Evolutionary conservation across 768 basidiomycete genomes (phyloP).

Genomic region (Suillus spraguei): DNA sequence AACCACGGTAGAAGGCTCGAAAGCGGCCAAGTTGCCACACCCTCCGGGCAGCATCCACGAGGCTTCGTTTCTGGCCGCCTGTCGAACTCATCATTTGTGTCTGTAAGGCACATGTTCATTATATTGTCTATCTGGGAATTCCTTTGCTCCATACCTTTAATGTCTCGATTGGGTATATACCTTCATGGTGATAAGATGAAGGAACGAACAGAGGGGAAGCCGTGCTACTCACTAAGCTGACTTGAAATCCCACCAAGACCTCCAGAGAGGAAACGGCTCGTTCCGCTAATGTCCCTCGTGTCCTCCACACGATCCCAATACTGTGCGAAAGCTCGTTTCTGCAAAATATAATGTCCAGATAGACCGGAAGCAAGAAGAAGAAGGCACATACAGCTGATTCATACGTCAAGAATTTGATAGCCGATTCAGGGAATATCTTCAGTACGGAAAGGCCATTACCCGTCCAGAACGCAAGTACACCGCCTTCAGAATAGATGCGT

Average conservation of each 20-base stretch:
- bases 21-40: slow-evolving; percentile 82
- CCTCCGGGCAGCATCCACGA: slow-evolving; percentile 64
- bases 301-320: slow-evolving; percentile 93
- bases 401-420: slow-evolving; percentile 97
- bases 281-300: slow-evolving; percentile 83
- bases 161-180: slow-evolving; percentile 97
- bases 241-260: slow-evolving; percentile 95
- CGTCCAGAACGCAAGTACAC: slow-evolving; percentile 94
- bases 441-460: slow-evolving; percentile 92
- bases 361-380: slow-evolving; percentile 20
- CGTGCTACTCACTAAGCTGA: slow-evolving; percentile 72
- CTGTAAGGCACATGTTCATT: slow-evolving; percentile 31
- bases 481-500: slow-evolving; percentile 88
- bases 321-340: slow-evolving; percentile 95
- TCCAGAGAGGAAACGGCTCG: slow-evolving; percentile 92
- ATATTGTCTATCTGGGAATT: background rate
- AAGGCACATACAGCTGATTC: slow-evolving; percentile 78
- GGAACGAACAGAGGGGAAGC: slow-evolving; percentile 12
- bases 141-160: slow-evolving; percentile 62
- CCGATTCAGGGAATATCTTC: slow-evolving; percentile 98
- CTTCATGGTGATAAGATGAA: slow-evolving; percentile 41
- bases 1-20: slow-evolving; percentile 87
- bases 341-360: slow-evolving; percentile 21
- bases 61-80: slow-evolving; percentile 55
- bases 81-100: slow-evolving; percentile 98